Percentiles rank a stretch among this genome's conserved stretches.
Conservation (phyloP, 2,329 filamentous ascomycete species). For the Aspergillus floridensis region DNA sequence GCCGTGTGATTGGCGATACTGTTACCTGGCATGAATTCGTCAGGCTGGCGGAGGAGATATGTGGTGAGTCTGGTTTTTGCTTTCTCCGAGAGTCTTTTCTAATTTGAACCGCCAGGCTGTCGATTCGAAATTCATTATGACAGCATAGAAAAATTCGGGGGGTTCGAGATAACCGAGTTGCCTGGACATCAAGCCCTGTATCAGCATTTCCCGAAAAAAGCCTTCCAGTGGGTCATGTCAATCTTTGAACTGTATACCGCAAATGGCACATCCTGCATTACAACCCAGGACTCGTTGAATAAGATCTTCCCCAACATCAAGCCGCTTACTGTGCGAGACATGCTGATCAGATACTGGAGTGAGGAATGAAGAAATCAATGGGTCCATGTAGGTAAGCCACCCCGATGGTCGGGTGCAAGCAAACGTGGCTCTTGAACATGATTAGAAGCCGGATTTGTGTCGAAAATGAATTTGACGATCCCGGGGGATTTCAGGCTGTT, state of each 20-base stretch:
- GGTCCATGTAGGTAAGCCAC: neutral
- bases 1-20: conserved; percentile 23
- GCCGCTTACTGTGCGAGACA: conserved; percentile 2
- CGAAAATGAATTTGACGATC: too few species aligned
- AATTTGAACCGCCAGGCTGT: conserved; percentile 9
- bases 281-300: conserved; percentile 17
- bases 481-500: too few species aligned
- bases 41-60: conserved; percentile 18
- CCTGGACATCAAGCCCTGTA: conserved; percentile 24
- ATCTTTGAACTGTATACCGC: conserved; percentile 18
- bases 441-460: too few species aligned
- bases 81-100: neutral
- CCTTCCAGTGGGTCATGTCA: conserved; percentile 19
- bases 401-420: too few species aligned
- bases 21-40: conserved; percentile 27
- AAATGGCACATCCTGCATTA: neutral
- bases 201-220: conserved; percentile 21
- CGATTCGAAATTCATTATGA: conserved; percentile 33
- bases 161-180: conserved; percentile 31
- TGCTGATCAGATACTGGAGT: neutral
- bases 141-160: conserved; percentile 27
- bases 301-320: conserved; percentile 22
- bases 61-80: conserved; percentile 11
- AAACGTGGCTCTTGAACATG: too few species aligned
- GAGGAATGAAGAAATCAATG: neutral